Base-by-base conservation (phyloP, 2,329 filamentous ascomycete genomes). In the Pseudonectria buxi region DNA sequence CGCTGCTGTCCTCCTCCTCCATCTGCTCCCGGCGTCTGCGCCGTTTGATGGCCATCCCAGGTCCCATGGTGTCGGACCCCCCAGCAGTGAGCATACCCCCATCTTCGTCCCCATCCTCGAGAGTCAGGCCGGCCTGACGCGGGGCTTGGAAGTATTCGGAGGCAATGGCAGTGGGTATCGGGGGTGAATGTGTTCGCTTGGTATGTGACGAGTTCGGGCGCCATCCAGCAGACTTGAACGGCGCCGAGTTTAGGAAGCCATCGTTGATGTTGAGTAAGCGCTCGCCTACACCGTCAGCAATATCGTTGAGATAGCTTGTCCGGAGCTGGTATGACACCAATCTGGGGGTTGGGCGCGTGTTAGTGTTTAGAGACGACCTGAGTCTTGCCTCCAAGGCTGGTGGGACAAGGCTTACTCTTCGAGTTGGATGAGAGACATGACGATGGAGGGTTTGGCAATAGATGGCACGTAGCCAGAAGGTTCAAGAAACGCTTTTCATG, bases 211-310 rank as follows among this genome's bases (percentile, higher is more conserved):
- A 76, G 53, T 84, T 85, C 32, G 81, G 68, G 28, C 78, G 75
- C 86, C 86, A 92, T 46, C 86, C 86, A 41, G 85, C 83, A 32
- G 83, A 79, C 61, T 87, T 87, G 67, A 90, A 92, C 22, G 84
- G 80, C 3, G 81, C 78, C 18, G 85, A 84, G 56, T 87, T 89
- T 44, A 92, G 69, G 53, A 89, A 83, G 45, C 73, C 72, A 54
- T 87, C 80, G 60, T 90, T 86, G 42, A 94, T 74, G 26, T 80
- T 86, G 56, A 94, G 86, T 27, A 92, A 72, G 14, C 86, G 81
- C 59, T 94, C 86, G 46, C 86, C 86, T 7, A 92, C 84, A 42
- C 86, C 86, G 57, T 94, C 86, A 47, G 83, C 83, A 46, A 89
- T 81, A 44, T 86, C 78, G 47, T 80, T 79, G 25, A 94, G 76